These are phyloP conservation scores for Alternaria viburni DNA, from an alignment of 2,329 filamentous ascomycete genomes.

Conservation along the genomic window DNA sequence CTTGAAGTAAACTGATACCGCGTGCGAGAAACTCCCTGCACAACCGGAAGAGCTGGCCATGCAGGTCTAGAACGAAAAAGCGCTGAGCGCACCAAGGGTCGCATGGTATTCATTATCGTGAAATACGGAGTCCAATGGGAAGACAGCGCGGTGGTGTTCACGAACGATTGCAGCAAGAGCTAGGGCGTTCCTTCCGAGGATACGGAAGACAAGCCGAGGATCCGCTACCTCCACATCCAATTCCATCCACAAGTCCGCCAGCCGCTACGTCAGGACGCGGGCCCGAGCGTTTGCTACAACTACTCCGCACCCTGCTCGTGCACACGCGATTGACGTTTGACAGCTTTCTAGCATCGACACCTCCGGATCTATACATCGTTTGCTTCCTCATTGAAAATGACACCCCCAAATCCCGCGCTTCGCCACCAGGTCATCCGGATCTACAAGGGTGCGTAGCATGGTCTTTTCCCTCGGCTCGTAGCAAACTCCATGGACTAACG, in stretches of 20 bases:
- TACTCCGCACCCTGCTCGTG: not conserved
- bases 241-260: not conserved
- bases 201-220: slow-evolving; percentile 5
- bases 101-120: slow-evolving; percentile 22
- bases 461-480: not conserved
- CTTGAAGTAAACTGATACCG: slow-evolving; percentile 10
- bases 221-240: not conserved
- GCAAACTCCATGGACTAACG: slow-evolving; percentile 5
- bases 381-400: slow-evolving; percentile 20
- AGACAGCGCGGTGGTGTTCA: not conserved
- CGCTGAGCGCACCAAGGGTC: slow-evolving; percentile 19
- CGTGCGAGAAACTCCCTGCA: not conserved
- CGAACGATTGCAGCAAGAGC: not conserved
- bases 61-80: slow-evolving; percentile 2
- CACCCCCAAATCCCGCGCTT: slow-evolving; percentile 61
- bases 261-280: slow-evolving; percentile 2
- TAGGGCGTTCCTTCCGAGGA: not conserved
- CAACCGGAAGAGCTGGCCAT: not conserved
- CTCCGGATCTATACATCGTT: not conserved
- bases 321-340: not conserved
- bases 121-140: not conserved
- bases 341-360: not conserved
- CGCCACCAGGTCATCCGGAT: slow-evolving; percentile 80
- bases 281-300: slow-evolving; percentile 4
- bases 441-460: slow-evolving; percentile 74